Conservation (phyloP, 176 grass and related monocot genomes). For the Cocos nucifera region DNA sequence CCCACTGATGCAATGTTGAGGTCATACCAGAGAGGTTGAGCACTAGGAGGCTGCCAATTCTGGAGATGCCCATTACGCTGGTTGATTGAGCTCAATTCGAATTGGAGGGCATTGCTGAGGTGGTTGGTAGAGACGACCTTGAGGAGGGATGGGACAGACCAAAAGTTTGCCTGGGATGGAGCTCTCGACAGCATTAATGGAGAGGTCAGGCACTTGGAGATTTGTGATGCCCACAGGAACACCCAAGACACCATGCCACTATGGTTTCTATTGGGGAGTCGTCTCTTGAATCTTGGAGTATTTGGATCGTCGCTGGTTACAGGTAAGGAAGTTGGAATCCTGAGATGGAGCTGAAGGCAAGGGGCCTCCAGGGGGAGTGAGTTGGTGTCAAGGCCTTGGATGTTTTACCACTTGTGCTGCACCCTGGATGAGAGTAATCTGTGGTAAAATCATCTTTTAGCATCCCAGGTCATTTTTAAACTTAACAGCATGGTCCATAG, state of each 20-base stretch:
- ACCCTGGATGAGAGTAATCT: no score
- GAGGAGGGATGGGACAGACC: constrained; percentile 35
- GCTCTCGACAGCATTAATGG: constrained; percentile 47
- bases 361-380: background rate
- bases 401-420: no score
- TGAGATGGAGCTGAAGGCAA: constrained; percentile 41
- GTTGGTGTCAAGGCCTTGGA: no score
- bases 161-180: constrained; percentile 28
- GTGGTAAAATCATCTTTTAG: no score
- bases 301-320: background rate
- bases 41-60: constrained; percentile 5
- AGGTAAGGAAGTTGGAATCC: constrained; percentile 25
- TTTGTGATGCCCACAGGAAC: constrained; percentile 28
- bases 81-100: constrained; percentile 7
- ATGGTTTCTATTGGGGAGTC: constrained; percentile 29
- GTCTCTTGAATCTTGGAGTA: constrained; percentile 17
- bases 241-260: constrained; percentile 40
- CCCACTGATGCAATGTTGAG: constrained; percentile 23
- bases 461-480: no score
- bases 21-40: constrained; percentile 45
- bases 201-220: constrained; percentile 49
- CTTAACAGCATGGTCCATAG: no score
- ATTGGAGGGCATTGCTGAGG: constrained; percentile 34
- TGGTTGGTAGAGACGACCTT: constrained; percentile 38
- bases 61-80: constrained; percentile 11